Evolutionary conservation across 371 early-diverging fungal genomes (phyloP), one percentile per base, ranked within the genome.

Genomic region (Actinomortierella ambigua): DNA sequence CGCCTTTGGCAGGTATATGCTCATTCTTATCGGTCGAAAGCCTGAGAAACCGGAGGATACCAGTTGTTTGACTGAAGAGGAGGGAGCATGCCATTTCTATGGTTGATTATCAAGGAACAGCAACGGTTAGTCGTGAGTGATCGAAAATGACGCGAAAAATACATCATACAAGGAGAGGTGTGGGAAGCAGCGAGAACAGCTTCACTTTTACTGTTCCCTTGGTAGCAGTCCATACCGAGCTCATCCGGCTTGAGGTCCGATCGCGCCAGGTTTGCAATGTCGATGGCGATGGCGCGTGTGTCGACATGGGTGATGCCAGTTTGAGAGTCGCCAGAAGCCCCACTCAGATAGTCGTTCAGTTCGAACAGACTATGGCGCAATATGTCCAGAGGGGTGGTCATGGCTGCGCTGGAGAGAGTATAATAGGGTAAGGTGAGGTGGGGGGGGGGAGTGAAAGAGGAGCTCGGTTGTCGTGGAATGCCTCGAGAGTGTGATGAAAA

Each of bases 271-370:
- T 52, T 73, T 55, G 68, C 57, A 22, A 73, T 73, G 47, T 73
- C 67, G 44, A 61, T 63, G 27, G 75, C 75, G 23, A 61, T 57
- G 8, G 64, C 68, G 24, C 67, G 75, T 34, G 63, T 67, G 58
- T 73, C 75, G 50, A 73, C 63, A 23, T 46, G 55, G 7, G 34
- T 11, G 34, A 34, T 34, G 34, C 34, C 34, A 34, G 7, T 11
- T 11, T 34, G 34, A 34, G 34, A 34, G 55, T 63, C 75, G 2
- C 60, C 53, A 53, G 46, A 60, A 6, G 54, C 51, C 17, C 68
- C 75, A 34, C 66, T 73, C 66, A 73, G 59, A n/a, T 73, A 66
- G 42, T 73, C 75, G 26, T 67, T 51, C 34, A 73, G 64, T 53
- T 73, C 75, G 22, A 67, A 61, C 61, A 73, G 61, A 46, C 68